Base-by-base conservation (phyloP, 164 flowering plant species). In the Magnolia sinica region DNA sequence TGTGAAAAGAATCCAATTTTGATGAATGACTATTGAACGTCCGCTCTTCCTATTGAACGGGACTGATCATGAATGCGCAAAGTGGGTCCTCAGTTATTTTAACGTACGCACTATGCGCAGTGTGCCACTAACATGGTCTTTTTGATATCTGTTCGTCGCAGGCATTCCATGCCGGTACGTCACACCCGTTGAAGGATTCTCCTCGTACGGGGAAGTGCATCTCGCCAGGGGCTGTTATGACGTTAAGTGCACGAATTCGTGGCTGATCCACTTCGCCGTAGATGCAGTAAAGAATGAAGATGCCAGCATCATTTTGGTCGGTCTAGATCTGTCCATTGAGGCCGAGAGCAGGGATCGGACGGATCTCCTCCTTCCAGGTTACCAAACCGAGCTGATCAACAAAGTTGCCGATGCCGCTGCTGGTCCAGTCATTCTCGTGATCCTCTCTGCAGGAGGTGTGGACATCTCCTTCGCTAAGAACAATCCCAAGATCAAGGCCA, bases 381-480 rank as follows among this genome's bases (percentile, higher is more conserved):
- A 79, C 74, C 98, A 93, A 76, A 88, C 86, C 61, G 89, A 90
- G 74, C 87, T 93, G 6, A 86, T 91, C 3, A 72, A 83, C 10
- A 79, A 91, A 50, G 91, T 89, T 11, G 91, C 91, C 19, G 75
- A 8, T 70, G 91, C 90, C 45, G 85, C 92, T 0, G 96, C 73
- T 74, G 92, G 95, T 4, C 95, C 97, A 0, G 79, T 82, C 0
- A 70, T 91, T 3, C 65, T 92, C 75, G 94, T 92, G 23, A 64
- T 92, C 64, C 84, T 91, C 88, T 80, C 85, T 10, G 94, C 92
- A 6, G 92, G 95, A 8, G 94, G 91, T 0, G 59, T 92, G n/a
- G 98, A 93, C 79, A 86, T 93, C 24, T 70, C 91, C 0, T 91
- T 90, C 69, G 96, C 94, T 0, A 89, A 87, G 77, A 76, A 89